Base-by-base conservation (phyloP, 306 rosid species). In the Lupinus albus region DNA sequence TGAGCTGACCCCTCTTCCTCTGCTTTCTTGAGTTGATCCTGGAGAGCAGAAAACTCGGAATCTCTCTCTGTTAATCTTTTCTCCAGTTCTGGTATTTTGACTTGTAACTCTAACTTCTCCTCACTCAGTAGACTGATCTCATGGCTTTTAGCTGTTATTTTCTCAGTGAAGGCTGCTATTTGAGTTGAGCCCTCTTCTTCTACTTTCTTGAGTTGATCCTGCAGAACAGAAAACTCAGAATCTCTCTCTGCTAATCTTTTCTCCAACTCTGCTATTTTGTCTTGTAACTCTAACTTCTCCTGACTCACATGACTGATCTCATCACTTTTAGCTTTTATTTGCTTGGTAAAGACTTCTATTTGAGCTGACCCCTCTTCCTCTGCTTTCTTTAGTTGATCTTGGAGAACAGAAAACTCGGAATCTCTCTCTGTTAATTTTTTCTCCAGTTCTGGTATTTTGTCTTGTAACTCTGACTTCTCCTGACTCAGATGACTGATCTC, bases 91-190 rank as follows among this genome's bases (percentile, higher is more conserved):
- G 36, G 36, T 52, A 71, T 46, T 58, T 60, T 78, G 15, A 68
- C 76, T 11, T 25, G 16, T 45, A 80, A 71, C 79, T 55, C 81
- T 50, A 52, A 36, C 46, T 74, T 77, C 76, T 78, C 86, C 68
- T 80, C 88, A 54, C 39, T 80, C 67, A 79, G 39, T 53, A 73
- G 70, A 70, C 54, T 72, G 51, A 54, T 80, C 77, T 84, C 85
- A 2, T 51, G 52, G 76, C 53, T 41, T 18, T 72, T 69, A 16
- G 50, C 65, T 45, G 68, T 71, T 58, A 87, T 42, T 52, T 74
- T 77, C 82, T 78, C 84, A 25, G 30, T 1, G 30, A 25, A 25
- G 30, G 30, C 30, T 25, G 30, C 30, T 25, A 25, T 25, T 25
- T 25, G 30, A 2, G 30, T 4, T 38, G 42, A 38, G 1, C 11